A percentile compares a stretch with the other conserved stretches of the same genome.
Evolutionary conservation across 768 basidiomycete species (phyloP).

Genomic region (Dentipellis sp.): DNA sequence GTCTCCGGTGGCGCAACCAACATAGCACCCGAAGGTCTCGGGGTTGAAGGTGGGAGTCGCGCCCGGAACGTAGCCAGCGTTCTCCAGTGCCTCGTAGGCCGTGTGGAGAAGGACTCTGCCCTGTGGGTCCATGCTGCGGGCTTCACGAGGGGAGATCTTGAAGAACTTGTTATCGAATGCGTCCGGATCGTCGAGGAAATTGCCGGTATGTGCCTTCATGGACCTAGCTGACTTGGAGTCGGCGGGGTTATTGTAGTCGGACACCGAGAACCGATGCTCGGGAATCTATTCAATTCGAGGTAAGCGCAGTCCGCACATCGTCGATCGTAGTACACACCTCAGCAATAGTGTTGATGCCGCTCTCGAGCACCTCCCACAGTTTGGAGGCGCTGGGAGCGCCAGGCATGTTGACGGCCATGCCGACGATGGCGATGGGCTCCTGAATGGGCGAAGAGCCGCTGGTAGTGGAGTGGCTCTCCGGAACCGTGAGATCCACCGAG

Average conservation of each 20-base stretch:
- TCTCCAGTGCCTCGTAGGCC: slow-evolving; percentile 60
- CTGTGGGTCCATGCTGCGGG: slow-evolving; percentile 69
- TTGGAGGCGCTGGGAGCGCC: slow-evolving; percentile 37
- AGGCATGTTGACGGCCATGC: slow-evolving; percentile 55
- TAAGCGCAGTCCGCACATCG: background rate
- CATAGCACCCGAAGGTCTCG: slow-evolving; percentile 51
- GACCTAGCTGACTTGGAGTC: slow-evolving; percentile 25
- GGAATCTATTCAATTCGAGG: slow-evolving; percentile 42
- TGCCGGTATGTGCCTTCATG: slow-evolving; percentile 48
- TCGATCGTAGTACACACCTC: slow-evolving; percentile 31
- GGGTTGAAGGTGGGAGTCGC: slow-evolving; percentile 41
- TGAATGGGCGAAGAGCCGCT: slow-evolving; percentile 19
- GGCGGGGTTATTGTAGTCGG: slow-evolving; percentile 24
- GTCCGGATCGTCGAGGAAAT: slow-evolving; percentile 50
- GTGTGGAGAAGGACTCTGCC: slow-evolving; percentile 60
- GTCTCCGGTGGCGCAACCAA: slow-evolving; percentile 65
- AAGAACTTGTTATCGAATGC: slow-evolving; percentile 67
- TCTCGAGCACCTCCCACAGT: slow-evolving; percentile 52
- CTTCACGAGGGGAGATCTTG: slow-evolving; percentile 66
- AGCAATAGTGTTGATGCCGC: slow-evolving; percentile 45
- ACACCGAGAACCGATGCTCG: slow-evolving; percentile 40
- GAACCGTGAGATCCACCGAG: slow-evolving; percentile 1
- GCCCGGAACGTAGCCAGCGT: slow-evolving; percentile 60
- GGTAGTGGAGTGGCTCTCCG: background rate
- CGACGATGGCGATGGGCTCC: slow-evolving; percentile 59